Evolutionary conservation across 2,329 filamentous ascomycete genomes (phyloP), one percentile per base, ranked within the genome.

Genomic region (Cladosporium sp.): DNA sequence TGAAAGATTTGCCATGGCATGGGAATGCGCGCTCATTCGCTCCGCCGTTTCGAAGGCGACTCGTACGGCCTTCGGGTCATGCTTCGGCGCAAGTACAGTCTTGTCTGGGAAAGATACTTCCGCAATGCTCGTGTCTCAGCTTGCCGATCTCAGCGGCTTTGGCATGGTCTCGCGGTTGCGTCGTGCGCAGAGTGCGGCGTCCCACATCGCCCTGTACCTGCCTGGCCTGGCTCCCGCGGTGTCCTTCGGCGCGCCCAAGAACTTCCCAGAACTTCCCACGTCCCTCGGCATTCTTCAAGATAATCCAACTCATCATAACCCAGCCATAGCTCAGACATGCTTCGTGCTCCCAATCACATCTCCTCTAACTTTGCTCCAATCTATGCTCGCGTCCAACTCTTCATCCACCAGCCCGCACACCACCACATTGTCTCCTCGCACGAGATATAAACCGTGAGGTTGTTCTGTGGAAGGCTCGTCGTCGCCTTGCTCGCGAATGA

Each of bases 401-500:
- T 97, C 93, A 77, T 99, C 93, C 34, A 99, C 89, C 65, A 96
- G 82, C 2, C 95, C 95, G 65, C 95, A 91, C 18, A 96, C 85
- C 68, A 93, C 93, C 57, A 99, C 94, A 75, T 96, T 97, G 77
- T 99, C 95, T 61, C 95, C 95, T 67, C 95, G 87, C 65, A 99
- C 91, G 65, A 99, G 85, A 77, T 97, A 98, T 6, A 98, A 81
- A 1, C 95, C 95, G 68, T 97, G 87, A 5, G 90, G 88, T 21
- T 95, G 89, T 75, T 95, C 88, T 66, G 89, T 87, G 51, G 91
- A 96, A 0, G 89, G 86, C 72, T 96, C 92, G 48, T 88, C 85
- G 74, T 97, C 92, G 75, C 97, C 93, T 51, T 86, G 85, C 1
- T 91, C 89, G 69, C 92, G 90, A 73, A 99, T 97, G 68, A 97